Conservation (phyloP, 139 green algal species). For the Tetradesmus obliquus region DNA sequence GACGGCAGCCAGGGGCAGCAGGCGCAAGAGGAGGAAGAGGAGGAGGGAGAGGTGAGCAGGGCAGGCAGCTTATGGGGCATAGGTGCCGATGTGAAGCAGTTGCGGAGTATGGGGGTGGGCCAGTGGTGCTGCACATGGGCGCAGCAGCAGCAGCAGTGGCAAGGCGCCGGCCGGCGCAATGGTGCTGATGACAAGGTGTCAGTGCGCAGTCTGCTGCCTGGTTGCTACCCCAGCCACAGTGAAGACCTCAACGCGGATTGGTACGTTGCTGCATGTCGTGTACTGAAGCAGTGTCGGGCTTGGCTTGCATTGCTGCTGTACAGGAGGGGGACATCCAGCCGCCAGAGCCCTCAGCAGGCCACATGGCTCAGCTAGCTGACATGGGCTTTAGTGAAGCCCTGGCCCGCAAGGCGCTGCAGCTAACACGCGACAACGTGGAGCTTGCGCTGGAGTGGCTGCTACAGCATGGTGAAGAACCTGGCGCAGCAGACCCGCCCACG, state of each 20-base stretch:
- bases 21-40: neutral
- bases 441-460: constrained; percentile 67
- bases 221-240: too few relatives aligned
- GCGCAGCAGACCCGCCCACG: constrained; percentile 53
- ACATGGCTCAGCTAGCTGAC: constrained; percentile 52
- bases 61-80: neutral
- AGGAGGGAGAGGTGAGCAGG: neutral
- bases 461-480: constrained; percentile 61
- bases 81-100: neutral
- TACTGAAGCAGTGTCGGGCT: neutral
- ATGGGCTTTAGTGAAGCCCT: constrained; percentile 65
- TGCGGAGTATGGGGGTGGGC: too few relatives aligned
- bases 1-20: neutral
- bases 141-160: neutral
- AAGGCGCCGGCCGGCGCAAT: too few relatives aligned
- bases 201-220: too few relatives aligned
- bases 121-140: too few relatives aligned
- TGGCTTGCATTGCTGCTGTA: neutral
- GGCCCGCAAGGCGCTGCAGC: constrained; percentile 64
- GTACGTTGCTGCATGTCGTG: too few relatives aligned
- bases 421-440: constrained; percentile 56
- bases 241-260: too few relatives aligned
- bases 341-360: constrained; percentile 49
- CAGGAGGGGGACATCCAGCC: constrained; percentile 29
- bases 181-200: too few relatives aligned